Evolutionary conservation across 345 rosid species (phyloP).

Genomic region (Eucalyptus curtisii): DNA sequence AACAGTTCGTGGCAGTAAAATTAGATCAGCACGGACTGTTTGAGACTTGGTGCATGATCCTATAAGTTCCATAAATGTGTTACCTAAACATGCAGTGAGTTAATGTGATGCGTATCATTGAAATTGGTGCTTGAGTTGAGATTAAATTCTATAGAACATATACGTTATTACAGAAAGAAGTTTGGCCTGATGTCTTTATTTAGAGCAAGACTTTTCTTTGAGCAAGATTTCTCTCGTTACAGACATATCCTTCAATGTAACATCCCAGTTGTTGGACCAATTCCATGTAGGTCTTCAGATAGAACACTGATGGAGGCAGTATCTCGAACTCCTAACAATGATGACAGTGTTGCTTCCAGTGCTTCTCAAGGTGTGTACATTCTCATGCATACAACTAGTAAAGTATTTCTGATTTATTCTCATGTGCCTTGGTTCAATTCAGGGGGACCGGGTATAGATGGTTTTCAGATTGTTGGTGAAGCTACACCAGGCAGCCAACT

Average conservation of each 20-base stretch:
- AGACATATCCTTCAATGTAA: not conserved
- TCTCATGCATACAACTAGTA: not conserved
- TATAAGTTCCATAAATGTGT: not conserved
- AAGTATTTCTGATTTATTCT: not conserved
- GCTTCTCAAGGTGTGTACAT: conserved; percentile 27
- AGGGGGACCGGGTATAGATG: conserved; percentile 89
- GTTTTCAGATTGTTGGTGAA: conserved; percentile 85
- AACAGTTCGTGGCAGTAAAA: not conserved
- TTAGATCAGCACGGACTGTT: not conserved
- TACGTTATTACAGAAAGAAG: not conserved
- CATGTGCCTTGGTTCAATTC: conserved; percentile 8
- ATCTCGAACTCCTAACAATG: conserved; percentile 4
- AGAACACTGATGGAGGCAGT: not conserved
- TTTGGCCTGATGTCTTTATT: not conserved
- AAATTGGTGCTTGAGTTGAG: not conserved
- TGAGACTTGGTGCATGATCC: not conserved
- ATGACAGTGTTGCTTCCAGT: conserved; percentile 18
- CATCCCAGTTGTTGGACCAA: not conserved
- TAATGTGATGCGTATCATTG: not conserved
- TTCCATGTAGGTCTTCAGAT: conserved; percentile 12
- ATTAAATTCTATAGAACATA: not conserved
- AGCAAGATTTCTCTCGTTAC: not conserved
- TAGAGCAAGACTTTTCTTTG: not conserved
- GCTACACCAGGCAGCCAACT: conserved; percentile 86
- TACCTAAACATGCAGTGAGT: not conserved